Evolutionary conservation across 768 basidiomycete species (phyloP), one percentile per base, ranked within the genome.

Genomic region (Naganishia friedmannii): DNA sequence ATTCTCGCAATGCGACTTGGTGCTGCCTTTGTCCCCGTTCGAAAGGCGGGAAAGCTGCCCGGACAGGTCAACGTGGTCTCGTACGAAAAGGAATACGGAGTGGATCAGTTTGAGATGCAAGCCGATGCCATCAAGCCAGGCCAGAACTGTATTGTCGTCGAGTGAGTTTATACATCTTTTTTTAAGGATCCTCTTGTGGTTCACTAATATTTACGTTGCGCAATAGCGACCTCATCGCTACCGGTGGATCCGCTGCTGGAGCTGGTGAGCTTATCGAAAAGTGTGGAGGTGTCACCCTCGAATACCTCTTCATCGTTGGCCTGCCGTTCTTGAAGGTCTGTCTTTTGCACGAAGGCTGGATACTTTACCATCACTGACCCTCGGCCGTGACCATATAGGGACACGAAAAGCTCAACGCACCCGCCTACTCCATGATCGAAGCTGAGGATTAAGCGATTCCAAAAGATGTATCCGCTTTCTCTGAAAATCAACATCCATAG

Each of bases 91-190:
- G 96, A 99, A 79, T 96, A 97, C 74, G 94, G 93, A 54, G 77
- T 81, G n/a, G 95, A 98, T 77, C 83, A 86, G n/a, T 96, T 98
- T 75, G 93, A 98, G 82, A 93, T 98, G 87, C 96, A 98, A 82
- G 85, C 86, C 23, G 91, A 88, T 65, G 88, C 90, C 12, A 91
- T 99, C 77, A 82, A 86, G 74, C 85, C 88, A 5, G 92, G 93
- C 32, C 89, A 93, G 78, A 89, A 83, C 70, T 92, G 93, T 26
- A 80, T 99, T 55, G 84, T 99, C 53, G 84, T 99, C 31, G 96
- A 99, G 79, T 80, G 72, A 76, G 79, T 79, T 23, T 3, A 12
- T 12, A 8, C 1, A 7, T 6, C 28, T 3, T n/a, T 17, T 31
- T 26, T 3, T 26, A 23, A 45, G 13, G n/a, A n/a, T n/a, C 3